Conservation (phyloP, 129 eudicot genomes). For the Saussurea involucrata region DNA sequence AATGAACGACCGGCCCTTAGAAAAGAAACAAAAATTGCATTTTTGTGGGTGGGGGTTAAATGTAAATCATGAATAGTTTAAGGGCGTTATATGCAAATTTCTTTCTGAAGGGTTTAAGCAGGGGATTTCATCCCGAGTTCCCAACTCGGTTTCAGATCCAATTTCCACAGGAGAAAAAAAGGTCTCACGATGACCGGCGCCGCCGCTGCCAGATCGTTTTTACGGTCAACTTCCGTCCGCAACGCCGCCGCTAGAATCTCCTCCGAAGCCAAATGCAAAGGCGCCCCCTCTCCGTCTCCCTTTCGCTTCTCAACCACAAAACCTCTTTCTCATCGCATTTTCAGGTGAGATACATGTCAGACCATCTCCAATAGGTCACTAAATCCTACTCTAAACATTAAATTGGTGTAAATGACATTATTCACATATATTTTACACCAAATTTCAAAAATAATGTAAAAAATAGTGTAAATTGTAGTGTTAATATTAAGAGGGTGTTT, state of each 20-base stretch:
- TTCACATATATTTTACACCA: too few relatives aligned
- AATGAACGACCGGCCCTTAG: too few relatives aligned
- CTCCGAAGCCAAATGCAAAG: conserved; percentile 24
- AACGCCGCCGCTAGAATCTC: conserved; percentile 29
- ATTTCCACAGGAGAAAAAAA: neutral
- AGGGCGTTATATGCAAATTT: conserved; percentile 6
- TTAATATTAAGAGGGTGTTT: too few relatives aligned
- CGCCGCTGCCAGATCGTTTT: conserved; percentile 27
- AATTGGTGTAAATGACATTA: too few relatives aligned
- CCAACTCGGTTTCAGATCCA: conserved; percentile 4
- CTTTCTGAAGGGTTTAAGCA: conserved; percentile 11
- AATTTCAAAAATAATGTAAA: too few relatives aligned
- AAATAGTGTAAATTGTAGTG: too few relatives aligned
- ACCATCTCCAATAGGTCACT: too few relatives aligned
- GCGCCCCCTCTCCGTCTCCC: conserved; percentile 23
- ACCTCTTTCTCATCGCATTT: conserved; percentile 31
- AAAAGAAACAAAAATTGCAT: too few relatives aligned
- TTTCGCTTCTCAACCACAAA: conserved; percentile 33
- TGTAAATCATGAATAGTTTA: neutral
- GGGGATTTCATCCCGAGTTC: neutral
- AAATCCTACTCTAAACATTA: too few relatives aligned
- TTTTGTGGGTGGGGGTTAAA: neutral
- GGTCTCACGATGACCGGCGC: conserved; percentile 15
- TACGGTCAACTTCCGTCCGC: conserved; percentile 30
- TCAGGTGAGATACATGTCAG: conserved; percentile 19